Evolutionary conservation across 352 stramenopile species (phyloP).

Genomic region (Phytophthora podocarpi): DNA sequence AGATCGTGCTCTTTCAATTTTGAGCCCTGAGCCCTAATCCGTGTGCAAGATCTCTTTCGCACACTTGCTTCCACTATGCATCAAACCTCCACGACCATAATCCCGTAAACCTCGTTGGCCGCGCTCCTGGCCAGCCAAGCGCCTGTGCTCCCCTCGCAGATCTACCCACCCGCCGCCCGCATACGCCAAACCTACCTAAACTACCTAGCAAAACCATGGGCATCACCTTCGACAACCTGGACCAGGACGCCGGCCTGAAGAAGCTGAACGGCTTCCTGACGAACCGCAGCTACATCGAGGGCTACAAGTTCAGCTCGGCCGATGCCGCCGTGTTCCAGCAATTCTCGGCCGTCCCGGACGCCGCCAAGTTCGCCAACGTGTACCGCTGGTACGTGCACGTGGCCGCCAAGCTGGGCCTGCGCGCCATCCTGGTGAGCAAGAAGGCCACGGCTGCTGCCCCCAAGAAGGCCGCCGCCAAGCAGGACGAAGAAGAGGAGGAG

Average conservation of each 20-base stretch:
- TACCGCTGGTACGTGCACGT: conserved; percentile 79
- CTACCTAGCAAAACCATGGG: conserved; percentile 43
- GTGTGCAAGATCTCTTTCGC: conserved; percentile 1
- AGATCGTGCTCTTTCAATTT: no score
- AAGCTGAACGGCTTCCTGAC: conserved; percentile 87
- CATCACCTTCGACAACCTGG: conserved; percentile 67
- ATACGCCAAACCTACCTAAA: conserved; percentile 9
- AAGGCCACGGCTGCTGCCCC: conserved; percentile 20
- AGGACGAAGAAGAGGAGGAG: conserved; percentile 55
- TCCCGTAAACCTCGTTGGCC: neutral
- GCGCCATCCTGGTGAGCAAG: conserved; percentile 41
- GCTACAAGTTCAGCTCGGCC: conserved; percentile 69
- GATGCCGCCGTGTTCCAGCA: conserved; percentile 68
- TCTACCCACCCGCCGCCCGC: conserved; percentile 23
- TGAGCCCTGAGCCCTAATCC: neutral
- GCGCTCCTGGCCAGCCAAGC: conserved; percentile 43
- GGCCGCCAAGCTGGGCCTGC: conserved; percentile 59
- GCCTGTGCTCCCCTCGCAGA: conserved; percentile 16
- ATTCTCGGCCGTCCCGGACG: conserved; percentile 47
- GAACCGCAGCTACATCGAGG: conserved; percentile 79
- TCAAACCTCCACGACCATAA: conserved; percentile 3
- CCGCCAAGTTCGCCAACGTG: conserved; percentile 62
- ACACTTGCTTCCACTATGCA: conserved; percentile 29
- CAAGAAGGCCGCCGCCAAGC: conserved; percentile 29
- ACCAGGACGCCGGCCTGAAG: conserved; percentile 66